These are phyloP conservation scores for Euptelea pleiosperma DNA, from an alignment of 164 flowering plant genomes.

Conservation along the genomic window DNA sequence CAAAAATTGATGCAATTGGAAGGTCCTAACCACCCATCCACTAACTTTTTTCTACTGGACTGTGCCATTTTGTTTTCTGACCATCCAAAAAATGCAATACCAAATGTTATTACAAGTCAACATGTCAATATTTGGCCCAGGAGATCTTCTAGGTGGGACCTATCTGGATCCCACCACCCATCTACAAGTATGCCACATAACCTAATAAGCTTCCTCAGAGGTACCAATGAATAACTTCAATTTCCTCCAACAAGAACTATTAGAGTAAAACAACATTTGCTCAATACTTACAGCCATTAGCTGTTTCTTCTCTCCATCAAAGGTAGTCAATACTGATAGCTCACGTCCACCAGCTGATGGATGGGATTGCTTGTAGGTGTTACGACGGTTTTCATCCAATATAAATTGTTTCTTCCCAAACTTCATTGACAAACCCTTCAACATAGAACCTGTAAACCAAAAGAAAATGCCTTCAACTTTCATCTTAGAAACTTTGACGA, in stretches of 20 bases:
- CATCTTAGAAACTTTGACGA: too few species aligned
- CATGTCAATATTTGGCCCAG: too few species aligned
- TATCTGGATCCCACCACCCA: too few species aligned
- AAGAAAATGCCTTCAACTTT: neutral
- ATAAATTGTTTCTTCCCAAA: constrained; percentile 45
- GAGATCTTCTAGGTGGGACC: too few species aligned
- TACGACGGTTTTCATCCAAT: constrained; percentile 63
- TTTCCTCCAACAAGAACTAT: neutral
- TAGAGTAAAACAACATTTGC: neutral
- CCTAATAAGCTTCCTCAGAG: too few species aligned
- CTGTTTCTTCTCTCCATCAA: constrained; percentile 64
- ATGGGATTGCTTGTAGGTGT: constrained; percentile 47
- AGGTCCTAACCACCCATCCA: too few species aligned
- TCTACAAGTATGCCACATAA: too few species aligned
- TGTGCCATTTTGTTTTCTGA: too few species aligned
- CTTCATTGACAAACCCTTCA: constrained; percentile 40
- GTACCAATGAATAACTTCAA: neutral
- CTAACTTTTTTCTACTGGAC: too few species aligned
- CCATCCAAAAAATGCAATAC: too few species aligned
- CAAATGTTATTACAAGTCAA: too few species aligned
- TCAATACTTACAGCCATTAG: constrained; percentile 55
- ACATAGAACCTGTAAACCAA: constrained; percentile 34
- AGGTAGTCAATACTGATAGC: constrained; percentile 36
- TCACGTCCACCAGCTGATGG: constrained; percentile 31
- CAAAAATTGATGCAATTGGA: too few species aligned